These are phyloP conservation scores for Petunia secreta DNA, from an alignment of 257 asterid genomes.

Conservation along the genomic window DNA sequence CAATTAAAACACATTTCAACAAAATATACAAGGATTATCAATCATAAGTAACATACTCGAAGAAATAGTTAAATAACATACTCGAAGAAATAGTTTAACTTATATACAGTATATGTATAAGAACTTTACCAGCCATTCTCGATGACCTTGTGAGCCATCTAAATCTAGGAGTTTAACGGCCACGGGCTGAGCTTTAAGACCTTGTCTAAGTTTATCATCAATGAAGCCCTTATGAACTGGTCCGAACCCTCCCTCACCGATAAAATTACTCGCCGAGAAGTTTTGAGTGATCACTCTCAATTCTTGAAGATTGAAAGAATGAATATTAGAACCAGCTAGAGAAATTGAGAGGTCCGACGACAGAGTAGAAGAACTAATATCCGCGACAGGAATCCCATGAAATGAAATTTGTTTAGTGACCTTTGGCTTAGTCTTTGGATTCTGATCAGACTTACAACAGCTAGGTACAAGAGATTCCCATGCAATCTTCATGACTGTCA, in stretches of 20 bases:
- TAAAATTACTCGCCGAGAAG: slow-evolving; percentile 73
- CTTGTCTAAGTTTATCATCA: slow-evolving; percentile 80
- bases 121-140: slow-evolving; percentile 84
- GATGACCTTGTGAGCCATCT: slow-evolving; percentile 89
- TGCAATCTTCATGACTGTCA: slow-evolving; percentile 52
- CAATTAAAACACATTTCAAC: neutral
- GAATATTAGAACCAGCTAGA: slow-evolving; percentile 73
- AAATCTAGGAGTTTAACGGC: slow-evolving; percentile 92
- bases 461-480: slow-evolving; percentile 59
- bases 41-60: too few relatives aligned
- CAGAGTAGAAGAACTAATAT: slow-evolving; percentile 59
- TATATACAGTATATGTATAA: neutral
- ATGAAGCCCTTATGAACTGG: slow-evolving; percentile 96
- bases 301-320: slow-evolving; percentile 73
- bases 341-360: slow-evolving; percentile 83
- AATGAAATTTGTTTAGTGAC: slow-evolving; percentile 46
- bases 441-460: slow-evolving; percentile 50
- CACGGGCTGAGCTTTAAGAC: slow-evolving; percentile 91
- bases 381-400: slow-evolving; percentile 59
- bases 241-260: slow-evolving; percentile 96
- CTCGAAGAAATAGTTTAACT: too few relatives aligned
- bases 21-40: neutral
- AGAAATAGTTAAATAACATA: too few relatives aligned
- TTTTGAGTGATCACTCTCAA: slow-evolving; percentile 75
- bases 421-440: slow-evolving; percentile 27